A percentile compares a stretch with the other conserved stretches of the same genome.
phyloP scores from a whole-genome alignment of 1,284 basidiomycete genomes.

The Hymenochaete sp. region DNA sequence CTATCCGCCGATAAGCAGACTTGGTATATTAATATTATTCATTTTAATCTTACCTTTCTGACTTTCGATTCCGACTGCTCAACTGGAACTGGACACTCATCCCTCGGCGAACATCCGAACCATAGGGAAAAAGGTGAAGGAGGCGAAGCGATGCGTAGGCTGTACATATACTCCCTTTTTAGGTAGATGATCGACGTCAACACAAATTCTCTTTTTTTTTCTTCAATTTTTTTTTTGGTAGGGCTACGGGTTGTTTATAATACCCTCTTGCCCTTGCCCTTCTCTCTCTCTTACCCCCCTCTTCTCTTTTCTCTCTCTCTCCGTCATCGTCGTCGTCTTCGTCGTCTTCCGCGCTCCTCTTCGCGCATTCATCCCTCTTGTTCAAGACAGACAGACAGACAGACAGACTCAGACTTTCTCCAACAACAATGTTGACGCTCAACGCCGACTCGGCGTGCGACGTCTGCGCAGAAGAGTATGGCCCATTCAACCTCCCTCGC shows the following conservation, averaged over 20 bases:
- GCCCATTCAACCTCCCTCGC: conserved; percentile 60
- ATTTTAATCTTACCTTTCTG: no score
- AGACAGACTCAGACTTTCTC: not conserved
- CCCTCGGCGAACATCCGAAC: not conserved
- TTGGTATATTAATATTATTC: no score
- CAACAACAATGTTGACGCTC: conserved; percentile 57
- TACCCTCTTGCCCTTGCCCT: not conserved
- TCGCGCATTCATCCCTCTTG: not conserved
- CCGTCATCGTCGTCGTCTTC: not conserved
- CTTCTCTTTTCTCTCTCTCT: not conserved
- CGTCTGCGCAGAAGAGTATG: conserved; percentile 77
- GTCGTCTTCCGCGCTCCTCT: not conserved
- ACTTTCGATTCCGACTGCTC: no score
- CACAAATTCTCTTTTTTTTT: not conserved
- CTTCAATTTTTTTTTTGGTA: not conserved
- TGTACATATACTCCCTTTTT: not conserved
- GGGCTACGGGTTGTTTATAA: not conserved
- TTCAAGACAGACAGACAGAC: not conserved
- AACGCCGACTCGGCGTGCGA: conserved; percentile 72
- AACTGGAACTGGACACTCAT: no score
- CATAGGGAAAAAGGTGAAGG: not conserved
- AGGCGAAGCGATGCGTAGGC: not conserved
- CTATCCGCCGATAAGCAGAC: no score
- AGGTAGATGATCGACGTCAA: not conserved
- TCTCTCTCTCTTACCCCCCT: not conserved